Evolutionary conservation across 2,329 filamentous ascomycete species (phyloP), one percentile per base, ranked within the genome.

Genomic region (Fusarium sp.): DNA sequence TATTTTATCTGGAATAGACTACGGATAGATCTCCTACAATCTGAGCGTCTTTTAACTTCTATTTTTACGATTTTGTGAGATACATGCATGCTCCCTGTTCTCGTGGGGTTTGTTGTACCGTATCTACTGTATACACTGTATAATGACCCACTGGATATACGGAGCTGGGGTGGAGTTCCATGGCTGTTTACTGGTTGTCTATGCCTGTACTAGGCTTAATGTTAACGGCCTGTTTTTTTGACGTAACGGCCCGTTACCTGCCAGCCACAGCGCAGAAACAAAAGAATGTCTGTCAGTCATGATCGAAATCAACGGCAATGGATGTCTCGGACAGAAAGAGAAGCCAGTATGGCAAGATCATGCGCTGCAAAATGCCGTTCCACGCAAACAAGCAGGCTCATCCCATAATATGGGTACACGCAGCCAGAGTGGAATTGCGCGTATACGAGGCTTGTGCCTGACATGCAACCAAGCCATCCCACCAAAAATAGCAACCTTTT

Each of bases 401-500:
- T 35, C 48, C 49, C 59, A 30, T 54, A 32, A 47, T 43, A 20
- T 43, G 58, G 61, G 51, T 51, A 59, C 40, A 19, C 59, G 45
- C 51, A 64, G 33, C 39, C 20, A 11, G 1, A 30, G 10, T 4
- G 27, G 27, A 48, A 43, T 47, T 64, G 61, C 61, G 59, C 17
- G 61, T 65, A 64, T 65, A 65, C 60, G 61, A 64, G 61, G 61
- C 59, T 64, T 63, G 58, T 49, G 17, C 27, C 20, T 32, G 27
- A 30, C 35, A 20, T 52, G 33, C 33, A 37, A 10, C 35, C 35
- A 37, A 10, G 13, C 43, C n/a, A 39, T 25, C 2, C 35, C 40
- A 19, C 64, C 67, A 70, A 68, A 68, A 68, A 68, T 68, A 68
- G 66, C 17, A 30, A 20, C 17, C 6, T 3, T 7, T 30, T 30